phyloP scores from a whole-genome alignment of 768 basidiomycete genomes.

The Phallus indusiatus region DNA sequence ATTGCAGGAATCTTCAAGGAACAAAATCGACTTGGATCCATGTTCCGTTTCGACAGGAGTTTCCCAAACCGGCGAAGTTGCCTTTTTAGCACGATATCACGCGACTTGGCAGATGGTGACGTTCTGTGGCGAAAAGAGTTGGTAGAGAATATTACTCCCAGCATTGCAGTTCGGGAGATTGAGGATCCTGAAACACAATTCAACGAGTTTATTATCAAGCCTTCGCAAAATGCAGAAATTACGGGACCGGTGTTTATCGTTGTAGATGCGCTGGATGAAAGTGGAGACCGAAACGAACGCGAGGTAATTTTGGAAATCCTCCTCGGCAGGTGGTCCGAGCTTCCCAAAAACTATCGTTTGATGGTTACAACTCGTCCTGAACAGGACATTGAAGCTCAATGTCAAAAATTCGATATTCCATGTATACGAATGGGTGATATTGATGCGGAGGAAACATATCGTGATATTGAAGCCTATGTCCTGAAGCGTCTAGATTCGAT shows the following conservation, averaged over 20 bases:
- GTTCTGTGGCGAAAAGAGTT: neutral
- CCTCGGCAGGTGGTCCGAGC: no score
- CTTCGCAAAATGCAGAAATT: neutral
- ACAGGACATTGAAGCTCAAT: no score
- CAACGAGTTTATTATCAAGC: conserved; percentile 11
- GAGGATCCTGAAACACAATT: conserved; percentile 8
- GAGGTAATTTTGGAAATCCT: no score
- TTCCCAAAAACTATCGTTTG: no score
- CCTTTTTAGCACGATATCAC: conserved; percentile 17
- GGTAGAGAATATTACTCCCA: conserved; percentile 5
- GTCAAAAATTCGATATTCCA: no score
- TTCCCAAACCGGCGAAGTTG: no score
- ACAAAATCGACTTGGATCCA: conserved; percentile 10
- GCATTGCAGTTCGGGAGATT: neutral
- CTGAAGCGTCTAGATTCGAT: neutral
- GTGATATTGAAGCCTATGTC: neutral
- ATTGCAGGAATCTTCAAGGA: conserved; percentile 16
- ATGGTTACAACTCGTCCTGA: no score
- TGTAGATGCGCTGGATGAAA: no score
- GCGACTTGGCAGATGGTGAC: conserved; percentile 17
- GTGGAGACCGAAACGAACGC: no score
- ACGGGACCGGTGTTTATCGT: conserved; percentile 19
- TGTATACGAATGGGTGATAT: no score
- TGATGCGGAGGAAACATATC: no score
- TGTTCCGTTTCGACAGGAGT: conserved; percentile 18